phyloP scores from a whole-genome alignment of 192 early-diverging fungal species.

The Backusella macrospora region DNA sequence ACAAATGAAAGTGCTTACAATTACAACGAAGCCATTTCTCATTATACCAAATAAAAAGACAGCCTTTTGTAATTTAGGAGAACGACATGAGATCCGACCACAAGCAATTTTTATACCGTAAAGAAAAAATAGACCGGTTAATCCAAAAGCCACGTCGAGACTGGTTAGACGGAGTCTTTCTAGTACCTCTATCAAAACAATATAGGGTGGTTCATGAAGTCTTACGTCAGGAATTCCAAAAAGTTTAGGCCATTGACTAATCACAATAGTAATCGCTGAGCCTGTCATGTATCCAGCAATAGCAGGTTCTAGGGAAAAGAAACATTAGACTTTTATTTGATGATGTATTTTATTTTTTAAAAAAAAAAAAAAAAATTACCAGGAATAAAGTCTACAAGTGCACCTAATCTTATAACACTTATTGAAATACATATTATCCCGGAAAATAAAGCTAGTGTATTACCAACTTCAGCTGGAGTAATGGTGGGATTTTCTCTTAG shows the following conservation, averaged over 20 bases:
- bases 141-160: slow-evolving; percentile 65
- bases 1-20: slow-evolving; percentile 68
- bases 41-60: slow-evolving; percentile 68
- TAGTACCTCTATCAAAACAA: slow-evolving; percentile 71
- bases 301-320: slow-evolving; percentile 56
- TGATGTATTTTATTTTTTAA: background rate
- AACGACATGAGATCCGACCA: slow-evolving; percentile 31
- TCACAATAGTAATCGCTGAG: slow-evolving; percentile 76
- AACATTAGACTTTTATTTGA: background rate
- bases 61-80: slow-evolving; percentile 24
- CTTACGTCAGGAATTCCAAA: slow-evolving; percentile 79
- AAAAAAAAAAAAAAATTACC: slow-evolving; percentile 46
- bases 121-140: slow-evolving; percentile 44
- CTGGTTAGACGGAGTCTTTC: slow-evolving; percentile 37
- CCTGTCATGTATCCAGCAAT: slow-evolving; percentile 89
- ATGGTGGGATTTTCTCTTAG: slow-evolving; percentile 13
- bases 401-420: slow-evolving; percentile 84
- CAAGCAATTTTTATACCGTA: slow-evolving; percentile 33
- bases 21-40: slow-evolving; percentile 72
- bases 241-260: slow-evolving; percentile 79
- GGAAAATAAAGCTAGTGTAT: slow-evolving; percentile 70
- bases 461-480: slow-evolving; percentile 56
- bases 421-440: slow-evolving; percentile 71
- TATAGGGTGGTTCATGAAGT: slow-evolving; percentile 70
- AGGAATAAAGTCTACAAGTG: slow-evolving; percentile 90